Conservation (phyloP, 768 basidiomycete genomes). For the Auricularia cornea region DNA sequence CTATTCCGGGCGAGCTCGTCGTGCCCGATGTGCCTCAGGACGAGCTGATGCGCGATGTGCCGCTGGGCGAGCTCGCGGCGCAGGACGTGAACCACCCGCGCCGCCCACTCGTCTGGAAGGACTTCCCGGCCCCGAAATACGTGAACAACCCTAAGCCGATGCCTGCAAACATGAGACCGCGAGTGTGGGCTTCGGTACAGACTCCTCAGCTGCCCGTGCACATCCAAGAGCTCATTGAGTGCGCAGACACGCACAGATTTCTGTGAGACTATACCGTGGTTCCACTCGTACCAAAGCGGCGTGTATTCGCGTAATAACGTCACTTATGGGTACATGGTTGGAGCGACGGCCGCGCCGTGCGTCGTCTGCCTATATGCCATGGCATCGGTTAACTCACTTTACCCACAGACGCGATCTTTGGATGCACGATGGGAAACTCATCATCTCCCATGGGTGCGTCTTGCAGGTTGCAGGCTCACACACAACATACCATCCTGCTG, state of each 20-base stretch:
- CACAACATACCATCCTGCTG: too few species aligned
- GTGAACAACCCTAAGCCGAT: not conserved
- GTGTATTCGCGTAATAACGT: conserved; percentile 57
- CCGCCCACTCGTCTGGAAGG: not conserved
- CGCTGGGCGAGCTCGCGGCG: too few species aligned
- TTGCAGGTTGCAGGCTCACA: not conserved
- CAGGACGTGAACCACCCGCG: too few species aligned
- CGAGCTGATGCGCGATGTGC: too few species aligned
- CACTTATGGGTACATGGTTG: conserved; percentile 69
- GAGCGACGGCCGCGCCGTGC: conserved; percentile 61
- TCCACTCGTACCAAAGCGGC: conserved; percentile 60
- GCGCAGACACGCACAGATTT: conserved; percentile 59
- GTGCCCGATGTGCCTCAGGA: too few species aligned
- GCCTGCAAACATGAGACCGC: not conserved
- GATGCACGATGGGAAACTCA: conserved; percentile 53
- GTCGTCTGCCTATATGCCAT: conserved; percentile 11
- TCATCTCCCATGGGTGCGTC: conserved; percentile 79
- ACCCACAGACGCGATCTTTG: conserved; percentile 57
- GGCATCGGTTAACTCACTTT: conserved; percentile 8
- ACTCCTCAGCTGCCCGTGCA: not conserved
- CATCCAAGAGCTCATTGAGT: conserved; percentile 32
- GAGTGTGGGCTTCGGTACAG: too few species aligned
- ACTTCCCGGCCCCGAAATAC: not conserved
- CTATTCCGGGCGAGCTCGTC: too few species aligned
- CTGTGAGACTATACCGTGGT: conserved; percentile 71